Percentiles rank a stretch among this genome's conserved stretches.
Conservation (phyloP, 352 stramenopile genomes). For the Blastocystis sp. region DNA sequence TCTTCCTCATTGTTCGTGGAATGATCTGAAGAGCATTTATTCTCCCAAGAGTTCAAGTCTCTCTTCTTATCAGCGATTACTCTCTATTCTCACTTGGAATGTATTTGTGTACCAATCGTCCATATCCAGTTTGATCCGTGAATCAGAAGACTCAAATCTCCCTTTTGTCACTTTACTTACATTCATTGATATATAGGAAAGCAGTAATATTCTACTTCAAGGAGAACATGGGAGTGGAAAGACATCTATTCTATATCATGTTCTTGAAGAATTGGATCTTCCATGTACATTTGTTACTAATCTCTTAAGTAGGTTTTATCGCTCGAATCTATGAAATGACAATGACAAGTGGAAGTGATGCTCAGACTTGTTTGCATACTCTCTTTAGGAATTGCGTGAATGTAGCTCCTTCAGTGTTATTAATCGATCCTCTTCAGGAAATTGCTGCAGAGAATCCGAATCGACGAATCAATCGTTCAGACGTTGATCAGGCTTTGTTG, state of each 20-base stretch:
- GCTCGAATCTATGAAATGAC: background rate
- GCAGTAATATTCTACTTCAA: conserved; percentile 8
- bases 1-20: background rate
- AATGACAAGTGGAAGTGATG: background rate
- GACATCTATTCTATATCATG: background rate
- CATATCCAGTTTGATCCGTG: background rate
- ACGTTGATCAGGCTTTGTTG: background rate
- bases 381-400: background rate
- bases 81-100: conserved; percentile 10
- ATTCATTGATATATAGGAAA: background rate
- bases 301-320: background rate
- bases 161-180: background rate
- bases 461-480: background rate
- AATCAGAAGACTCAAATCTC: background rate
- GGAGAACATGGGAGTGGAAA: conserved; percentile 15
- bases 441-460: conserved; percentile 11
- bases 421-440: conserved; percentile 24
- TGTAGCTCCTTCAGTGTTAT: background rate
- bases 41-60: background rate
- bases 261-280: background rate
- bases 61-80: background rate
- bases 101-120: background rate
- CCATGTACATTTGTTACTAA: background rate
- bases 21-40: background rate
- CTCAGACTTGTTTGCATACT: background rate